Base-by-base conservation (phyloP, 768 basidiomycete genomes). In the Goffeauzyma gilvescens region DNA sequence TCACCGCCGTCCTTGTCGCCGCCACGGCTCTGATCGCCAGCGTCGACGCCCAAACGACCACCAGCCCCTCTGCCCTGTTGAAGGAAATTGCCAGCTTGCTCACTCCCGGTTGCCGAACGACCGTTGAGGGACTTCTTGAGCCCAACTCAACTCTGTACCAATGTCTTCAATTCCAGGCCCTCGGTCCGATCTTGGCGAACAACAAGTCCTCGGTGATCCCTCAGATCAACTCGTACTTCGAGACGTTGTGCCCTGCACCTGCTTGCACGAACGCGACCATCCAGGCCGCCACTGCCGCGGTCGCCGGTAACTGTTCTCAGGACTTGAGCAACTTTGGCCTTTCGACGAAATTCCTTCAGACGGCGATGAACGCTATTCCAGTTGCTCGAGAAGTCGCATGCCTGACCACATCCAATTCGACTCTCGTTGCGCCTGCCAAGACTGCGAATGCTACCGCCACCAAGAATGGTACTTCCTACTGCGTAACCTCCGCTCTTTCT, bases 401-500 rank as follows among this genome's bases (percentile, higher is more conserved):
- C 38, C 43, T 61, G 49, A 57, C 56, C 31, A 57, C 56, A 38
- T n/a, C 25, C 39, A 41, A 41, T 27, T 31, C 38, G 17, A 30
- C 26, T 17, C 32, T 41, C 36, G 37, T 28, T 20, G 23, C 14
- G 24, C 9, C 30, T 20, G 17, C 41, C 25, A 34, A 17, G 10
- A 39, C 42, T 9, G 38, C 41, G 21, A 48, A 46, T 36, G 39
- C 49, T 8, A 52, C 56, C 24, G 24, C 50, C 42, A 32, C 51
- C 17, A 55, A 54, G 41, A 58, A 59, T 55, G 54, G 54, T 32
- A 59, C 57, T 15, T n/a, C n/a, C 22, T 57, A 58, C 51, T 63
- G 62, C 48, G 50, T 51, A 27, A 54, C 50, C 41, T 53, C 58
- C 3, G 30, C 58, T 25, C 44, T 59, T 23, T 55, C 52, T 35